These are phyloP conservation scores for Penicillium bovifimosum DNA, from an alignment of 495 filamentous ascomycete species.

Conservation along the genomic window DNA sequence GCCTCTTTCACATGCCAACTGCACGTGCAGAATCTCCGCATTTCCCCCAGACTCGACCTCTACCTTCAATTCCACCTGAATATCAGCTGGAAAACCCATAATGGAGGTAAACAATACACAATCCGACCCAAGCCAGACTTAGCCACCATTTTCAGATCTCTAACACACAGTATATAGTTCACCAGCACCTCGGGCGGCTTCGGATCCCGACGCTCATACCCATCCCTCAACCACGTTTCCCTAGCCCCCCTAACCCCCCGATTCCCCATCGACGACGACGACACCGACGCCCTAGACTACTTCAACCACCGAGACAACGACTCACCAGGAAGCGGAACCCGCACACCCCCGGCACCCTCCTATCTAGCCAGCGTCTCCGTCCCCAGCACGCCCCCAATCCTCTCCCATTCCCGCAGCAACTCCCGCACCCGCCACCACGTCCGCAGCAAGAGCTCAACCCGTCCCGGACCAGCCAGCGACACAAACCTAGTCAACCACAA, in stretches of 20 bases:
- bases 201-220: constrained; percentile 43
- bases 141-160: background rate
- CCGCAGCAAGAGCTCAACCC: constrained; percentile 38
- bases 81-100: background rate
- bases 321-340: constrained; percentile 1
- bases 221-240: constrained; percentile 44
- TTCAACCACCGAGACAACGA: constrained; percentile 24
- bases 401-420: constrained; percentile 44
- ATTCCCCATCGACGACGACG: constrained; percentile 55
- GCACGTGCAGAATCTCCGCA: constrained; percentile 27
- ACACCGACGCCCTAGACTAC: constrained; percentile 26
- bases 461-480: constrained; percentile 28
- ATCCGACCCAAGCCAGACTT: background rate
- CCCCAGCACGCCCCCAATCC: constrained; percentile 42
- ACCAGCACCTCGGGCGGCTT: constrained; percentile 27
- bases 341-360: constrained; percentile 26
- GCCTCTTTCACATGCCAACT: constrained; percentile 22
- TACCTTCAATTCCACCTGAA: constrained; percentile 1
- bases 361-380: constrained; percentile 43
- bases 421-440: constrained; percentile 38
- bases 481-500: constrained; percentile 30
- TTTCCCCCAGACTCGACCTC: constrained; percentile 9
- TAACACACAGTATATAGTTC: constrained; percentile 5
- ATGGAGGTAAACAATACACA: constrained; percentile 23
- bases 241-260: constrained; percentile 62